Evolutionary conservation across 176 grass and related monocot genomes (phyloP).

Genomic region (Dactylis glomerata): DNA sequence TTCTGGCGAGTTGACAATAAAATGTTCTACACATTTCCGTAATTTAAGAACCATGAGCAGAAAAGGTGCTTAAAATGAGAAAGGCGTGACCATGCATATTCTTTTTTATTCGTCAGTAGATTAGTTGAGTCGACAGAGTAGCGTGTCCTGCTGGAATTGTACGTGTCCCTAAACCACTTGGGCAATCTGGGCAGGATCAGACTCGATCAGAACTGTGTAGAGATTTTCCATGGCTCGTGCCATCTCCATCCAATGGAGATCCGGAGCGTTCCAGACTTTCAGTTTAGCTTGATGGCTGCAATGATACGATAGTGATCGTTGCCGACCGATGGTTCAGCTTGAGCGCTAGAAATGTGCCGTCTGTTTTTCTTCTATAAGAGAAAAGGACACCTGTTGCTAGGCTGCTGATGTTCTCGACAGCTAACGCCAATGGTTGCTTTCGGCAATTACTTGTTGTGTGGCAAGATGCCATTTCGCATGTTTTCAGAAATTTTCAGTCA

Average conservation of each 20-base stretch:
- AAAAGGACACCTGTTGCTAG: neutral
- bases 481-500: neutral
- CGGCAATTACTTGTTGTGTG: neutral
- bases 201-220: neutral
- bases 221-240: slow-evolving; percentile 1
- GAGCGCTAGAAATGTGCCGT: neutral
- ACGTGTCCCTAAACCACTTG: neutral
- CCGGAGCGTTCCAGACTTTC: neutral
- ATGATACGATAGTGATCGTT: neutral
- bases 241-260: neutral
- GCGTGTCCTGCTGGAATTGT: neutral
- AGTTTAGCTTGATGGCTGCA: neutral
- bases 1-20: neutral
- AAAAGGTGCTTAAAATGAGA: neutral
- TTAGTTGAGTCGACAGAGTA: neutral
- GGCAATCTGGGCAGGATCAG: neutral
- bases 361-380: neutral
- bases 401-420: neutral
- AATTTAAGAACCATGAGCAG: neutral
- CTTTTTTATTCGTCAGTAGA: neutral
- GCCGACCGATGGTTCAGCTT: neutral
- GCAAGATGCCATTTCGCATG: neutral
- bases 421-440: neutral
- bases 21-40: neutral
- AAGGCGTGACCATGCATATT: neutral